Conservation (phyloP, 1,139 yeast species). For the Yamadazyma aaseri region DNA sequence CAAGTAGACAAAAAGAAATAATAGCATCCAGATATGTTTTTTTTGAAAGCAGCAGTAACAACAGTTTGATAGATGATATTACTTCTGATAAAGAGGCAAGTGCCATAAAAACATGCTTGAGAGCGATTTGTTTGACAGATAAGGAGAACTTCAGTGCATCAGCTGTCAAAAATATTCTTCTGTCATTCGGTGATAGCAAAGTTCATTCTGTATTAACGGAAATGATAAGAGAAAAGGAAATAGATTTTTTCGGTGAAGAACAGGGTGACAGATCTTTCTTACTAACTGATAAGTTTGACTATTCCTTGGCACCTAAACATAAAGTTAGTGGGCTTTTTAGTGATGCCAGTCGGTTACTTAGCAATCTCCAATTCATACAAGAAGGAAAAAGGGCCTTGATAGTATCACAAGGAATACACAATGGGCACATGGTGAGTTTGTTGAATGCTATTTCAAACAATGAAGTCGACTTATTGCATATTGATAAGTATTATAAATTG, state of each 20-base stretch:
- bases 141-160: conserved; percentile 45
- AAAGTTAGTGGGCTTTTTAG: conserved; percentile 39
- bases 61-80: conserved; percentile 11
- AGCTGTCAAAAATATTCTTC: conserved; percentile 42
- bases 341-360: conserved; percentile 45
- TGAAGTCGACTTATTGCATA: conserved; percentile 43
- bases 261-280: conserved; percentile 49
- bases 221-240: conserved; percentile 54
- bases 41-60: conserved; percentile 23
- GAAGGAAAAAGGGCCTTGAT: conserved; percentile 50
- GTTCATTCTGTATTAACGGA: conserved; percentile 52
- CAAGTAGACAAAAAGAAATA: conserved; percentile 58
- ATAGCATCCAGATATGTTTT: conserved; percentile 38
- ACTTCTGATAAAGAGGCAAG: conserved; percentile 10
- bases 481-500: conserved; percentile 51
- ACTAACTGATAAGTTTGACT: conserved; percentile 56
- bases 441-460: conserved; percentile 43
- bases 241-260: conserved; percentile 48
- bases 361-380: conserved; percentile 35
- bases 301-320: conserved; percentile 38
- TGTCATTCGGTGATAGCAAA: conserved; percentile 37
- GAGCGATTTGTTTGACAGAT: conserved; percentile 63
- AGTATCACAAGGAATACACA: conserved; percentile 57
- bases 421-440: conserved; percentile 56
- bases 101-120: conserved; percentile 28